phyloP scores from a whole-genome alignment of 202 grass and related monocot genomes.

The Hordeum pubiflorum region DNA sequence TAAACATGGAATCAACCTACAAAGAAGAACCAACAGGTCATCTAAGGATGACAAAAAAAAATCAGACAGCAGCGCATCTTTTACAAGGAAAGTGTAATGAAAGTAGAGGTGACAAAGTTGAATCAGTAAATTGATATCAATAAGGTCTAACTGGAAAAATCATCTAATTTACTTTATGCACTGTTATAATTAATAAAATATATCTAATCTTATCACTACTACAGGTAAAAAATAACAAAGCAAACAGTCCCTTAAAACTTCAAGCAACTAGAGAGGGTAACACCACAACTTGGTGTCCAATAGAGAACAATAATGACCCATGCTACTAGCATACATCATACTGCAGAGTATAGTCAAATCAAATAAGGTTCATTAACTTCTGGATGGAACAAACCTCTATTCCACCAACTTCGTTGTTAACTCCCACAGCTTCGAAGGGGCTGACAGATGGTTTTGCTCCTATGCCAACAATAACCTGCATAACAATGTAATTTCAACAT shows the following conservation, averaged over 20 bases:
- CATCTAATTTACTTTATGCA: neutral
- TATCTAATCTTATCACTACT: neutral
- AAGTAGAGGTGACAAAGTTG: neutral
- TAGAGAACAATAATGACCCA: neutral
- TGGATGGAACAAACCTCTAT: conserved; percentile 71
- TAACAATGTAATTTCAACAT: neutral
- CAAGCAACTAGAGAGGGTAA: neutral
- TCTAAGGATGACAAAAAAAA: neutral
- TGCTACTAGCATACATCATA: neutral
- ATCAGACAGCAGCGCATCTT: neutral
- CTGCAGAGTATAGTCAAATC: neutral
- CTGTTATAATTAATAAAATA: neutral
- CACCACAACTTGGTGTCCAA: neutral
- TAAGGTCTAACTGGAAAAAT: neutral
- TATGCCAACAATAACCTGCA: conserved; percentile 90
- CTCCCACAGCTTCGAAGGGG: conserved; percentile 75
- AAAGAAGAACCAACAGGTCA: neutral
- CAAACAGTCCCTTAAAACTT: neutral
- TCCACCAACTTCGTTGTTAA: conserved; percentile 72
- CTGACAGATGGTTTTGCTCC: conserved; percentile 84
- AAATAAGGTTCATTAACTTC: conserved; percentile 17
- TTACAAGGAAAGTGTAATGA: neutral
- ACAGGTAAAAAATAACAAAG: neutral
- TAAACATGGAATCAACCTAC: conserved; percentile 90
- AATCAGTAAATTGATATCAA: neutral